Conservation (phyloP, 768 basidiomycete species). For the Leccinellum albellum region DNA sequence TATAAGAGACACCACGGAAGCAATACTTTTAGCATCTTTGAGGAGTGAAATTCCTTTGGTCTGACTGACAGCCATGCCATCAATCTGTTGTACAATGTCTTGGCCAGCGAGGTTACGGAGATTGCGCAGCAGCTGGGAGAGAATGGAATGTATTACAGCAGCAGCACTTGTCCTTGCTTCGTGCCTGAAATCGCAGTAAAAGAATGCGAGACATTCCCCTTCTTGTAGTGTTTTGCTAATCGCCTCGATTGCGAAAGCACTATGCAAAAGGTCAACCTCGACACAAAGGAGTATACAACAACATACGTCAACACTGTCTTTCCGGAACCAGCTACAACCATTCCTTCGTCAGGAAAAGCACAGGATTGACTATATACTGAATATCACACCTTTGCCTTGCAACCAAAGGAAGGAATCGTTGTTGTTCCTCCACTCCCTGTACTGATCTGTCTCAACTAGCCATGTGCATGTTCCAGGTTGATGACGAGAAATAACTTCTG, state of each 20-base stretch:
- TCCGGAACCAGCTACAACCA: conserved; percentile 12
- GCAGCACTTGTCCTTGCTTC: neutral
- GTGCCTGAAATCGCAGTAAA: conserved; percentile 18
- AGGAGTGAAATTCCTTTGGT: neutral
- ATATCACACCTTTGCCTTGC: conserved; percentile 1
- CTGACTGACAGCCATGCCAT: neutral
- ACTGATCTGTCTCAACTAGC: neutral
- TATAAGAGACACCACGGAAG: neutral
- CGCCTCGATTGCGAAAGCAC: neutral
- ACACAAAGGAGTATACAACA: neutral
- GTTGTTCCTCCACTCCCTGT: neutral
- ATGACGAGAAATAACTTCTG: neutral
- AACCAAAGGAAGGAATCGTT: conserved; percentile 6
- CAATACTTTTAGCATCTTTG: neutral
- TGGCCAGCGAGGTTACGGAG: neutral
- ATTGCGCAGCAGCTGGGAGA: conserved; percentile 11
- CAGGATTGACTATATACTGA: neutral
- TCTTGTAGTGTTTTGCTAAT: neutral
- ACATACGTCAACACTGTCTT: conserved; percentile 15
- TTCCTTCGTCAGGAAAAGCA: neutral
- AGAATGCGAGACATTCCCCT: conserved; percentile 5
- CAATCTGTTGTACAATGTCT: neutral
- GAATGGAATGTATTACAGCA: conserved; percentile 9
- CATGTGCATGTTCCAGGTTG: conserved; percentile 6
- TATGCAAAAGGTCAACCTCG: neutral